Conservation (phyloP, 2,329 filamentous ascomycete species). For the Ascosphaera aggregata region DNA sequence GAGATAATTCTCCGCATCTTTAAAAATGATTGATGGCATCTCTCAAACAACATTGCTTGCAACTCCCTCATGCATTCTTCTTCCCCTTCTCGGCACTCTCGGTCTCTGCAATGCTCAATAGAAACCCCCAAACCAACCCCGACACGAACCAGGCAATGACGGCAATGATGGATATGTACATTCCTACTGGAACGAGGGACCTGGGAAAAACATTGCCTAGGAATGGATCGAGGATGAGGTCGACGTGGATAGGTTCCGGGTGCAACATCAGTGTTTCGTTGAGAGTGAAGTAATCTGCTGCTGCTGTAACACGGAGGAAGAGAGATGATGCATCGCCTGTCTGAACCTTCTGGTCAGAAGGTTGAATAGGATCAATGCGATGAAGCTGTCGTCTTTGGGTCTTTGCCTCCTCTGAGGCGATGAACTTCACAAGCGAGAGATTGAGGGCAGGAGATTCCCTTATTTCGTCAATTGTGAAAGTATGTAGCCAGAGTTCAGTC, state of each 20-base stretch:
- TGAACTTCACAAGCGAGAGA: not conserved
- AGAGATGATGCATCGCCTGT: slow-evolving; percentile 41
- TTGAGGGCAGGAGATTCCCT: slow-evolving; percentile 37
- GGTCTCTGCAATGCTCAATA: not conserved
- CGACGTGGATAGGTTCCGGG: slow-evolving; percentile 51
- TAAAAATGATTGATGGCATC: too few relatives aligned
- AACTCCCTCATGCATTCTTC: too few relatives aligned
- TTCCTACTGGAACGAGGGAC: slow-evolving; percentile 49
- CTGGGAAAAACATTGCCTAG: slow-evolving; percentile 54
- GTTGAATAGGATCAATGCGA: too few relatives aligned
- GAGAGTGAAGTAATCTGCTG: slow-evolving; percentile 66
- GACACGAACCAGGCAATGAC: slow-evolving; percentile 28
- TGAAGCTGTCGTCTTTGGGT: too few relatives aligned
- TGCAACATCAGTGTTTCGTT: slow-evolving; percentile 50
- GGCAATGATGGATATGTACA: slow-evolving; percentile 42
- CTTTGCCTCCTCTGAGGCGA: slow-evolving; percentile 1
- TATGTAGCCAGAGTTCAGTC: slow-evolving; percentile 44
- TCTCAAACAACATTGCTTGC: not conserved
- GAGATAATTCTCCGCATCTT: too few relatives aligned
- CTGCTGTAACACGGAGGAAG: slow-evolving; percentile 49
- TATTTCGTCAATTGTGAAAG: slow-evolving; percentile 35
- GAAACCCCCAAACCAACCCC: slow-evolving; percentile 16
- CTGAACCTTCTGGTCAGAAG: too few relatives aligned
- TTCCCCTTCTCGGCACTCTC: not conserved
- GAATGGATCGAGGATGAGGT: slow-evolving; percentile 72